Evolutionary conservation across 139 green algal species (phyloP).

Genomic region (Ettlia oleoabundans): DNA sequence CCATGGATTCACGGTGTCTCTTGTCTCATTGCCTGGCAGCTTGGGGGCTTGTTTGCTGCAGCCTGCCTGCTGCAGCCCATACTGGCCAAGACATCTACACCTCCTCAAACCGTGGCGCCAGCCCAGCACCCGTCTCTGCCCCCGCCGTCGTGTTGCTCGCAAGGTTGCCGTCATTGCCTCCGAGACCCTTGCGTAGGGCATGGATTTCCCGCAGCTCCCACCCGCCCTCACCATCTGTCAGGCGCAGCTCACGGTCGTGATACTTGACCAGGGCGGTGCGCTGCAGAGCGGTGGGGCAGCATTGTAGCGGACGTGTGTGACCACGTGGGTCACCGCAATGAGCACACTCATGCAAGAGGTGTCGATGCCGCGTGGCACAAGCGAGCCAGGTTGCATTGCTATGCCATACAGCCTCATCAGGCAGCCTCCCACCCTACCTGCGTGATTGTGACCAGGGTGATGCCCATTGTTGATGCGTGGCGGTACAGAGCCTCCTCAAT

Average conservation of each 20-base stretch:
- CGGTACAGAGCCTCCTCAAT: slow-evolving; percentile 74
- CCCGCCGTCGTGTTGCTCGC: no score
- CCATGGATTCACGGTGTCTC: no score
- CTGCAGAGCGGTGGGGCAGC: slow-evolving; percentile 12
- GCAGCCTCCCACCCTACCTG: slow-evolving; percentile 16
- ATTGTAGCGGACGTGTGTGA: not conserved
- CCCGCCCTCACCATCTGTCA: slow-evolving; percentile 68
- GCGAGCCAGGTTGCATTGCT: not conserved
- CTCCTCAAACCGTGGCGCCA: no score
- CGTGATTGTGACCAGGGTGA: slow-evolving; percentile 50
- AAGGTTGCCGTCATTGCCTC: no score
- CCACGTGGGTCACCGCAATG: no score
- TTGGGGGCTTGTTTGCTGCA: no score
- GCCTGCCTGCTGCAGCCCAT: no score
- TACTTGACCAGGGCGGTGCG: slow-evolving; percentile 69
- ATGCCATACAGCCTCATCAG: not conserved
- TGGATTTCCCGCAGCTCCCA: slow-evolving; percentile 72
- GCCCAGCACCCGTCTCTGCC: no score
- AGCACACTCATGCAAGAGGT: slow-evolving; percentile 16
- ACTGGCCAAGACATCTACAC: no score
- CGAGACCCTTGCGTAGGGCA: not conserved
- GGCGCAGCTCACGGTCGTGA: slow-evolving; percentile 71
- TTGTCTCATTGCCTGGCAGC: no score
- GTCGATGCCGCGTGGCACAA: slow-evolving; percentile 38
- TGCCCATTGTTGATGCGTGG: slow-evolving; percentile 41